These are phyloP conservation scores for Rhodotorula babjevae DNA, from an alignment of 768 basidiomycete genomes.

Conservation along the genomic window DNA sequence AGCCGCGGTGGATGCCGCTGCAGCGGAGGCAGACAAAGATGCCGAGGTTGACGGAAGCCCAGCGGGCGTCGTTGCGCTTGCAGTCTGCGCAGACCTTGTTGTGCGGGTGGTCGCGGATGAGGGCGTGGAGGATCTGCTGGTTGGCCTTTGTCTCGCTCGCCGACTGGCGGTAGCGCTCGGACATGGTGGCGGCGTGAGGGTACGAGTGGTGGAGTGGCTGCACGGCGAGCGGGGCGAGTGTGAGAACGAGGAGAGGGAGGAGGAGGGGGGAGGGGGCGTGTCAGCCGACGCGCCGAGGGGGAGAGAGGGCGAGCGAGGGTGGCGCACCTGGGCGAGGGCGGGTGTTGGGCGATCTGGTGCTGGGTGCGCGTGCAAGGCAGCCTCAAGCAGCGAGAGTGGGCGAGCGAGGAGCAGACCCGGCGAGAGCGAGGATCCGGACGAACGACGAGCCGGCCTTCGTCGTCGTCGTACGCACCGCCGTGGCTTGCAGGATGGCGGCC, in stretches of 20 bases:
- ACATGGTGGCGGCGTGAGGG: neutral
- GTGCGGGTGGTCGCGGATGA: conserved; percentile 72
- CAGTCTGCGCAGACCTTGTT: conserved; percentile 94
- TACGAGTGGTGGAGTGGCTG: neutral
- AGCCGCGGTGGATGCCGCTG: conserved; percentile 92
- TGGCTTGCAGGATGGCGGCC: no score
- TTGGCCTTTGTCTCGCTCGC: conserved; percentile 22
- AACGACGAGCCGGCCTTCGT: no score
- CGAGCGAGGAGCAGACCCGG: no score
- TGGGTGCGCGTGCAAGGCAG: no score
- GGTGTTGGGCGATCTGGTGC: no score
- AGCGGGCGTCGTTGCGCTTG: conserved; percentile 93
- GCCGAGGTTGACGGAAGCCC: conserved; percentile 98
- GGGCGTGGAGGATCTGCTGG: conserved; percentile 64
- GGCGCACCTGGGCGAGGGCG: no score
- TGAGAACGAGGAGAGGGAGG: no score
- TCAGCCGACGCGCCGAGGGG: neutral
- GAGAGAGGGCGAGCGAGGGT: no score
- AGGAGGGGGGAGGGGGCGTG: neutral
- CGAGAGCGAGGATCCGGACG: no score
- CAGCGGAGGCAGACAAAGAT: conserved; percentile 94
- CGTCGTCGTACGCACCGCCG: no score
- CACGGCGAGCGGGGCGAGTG: neutral
- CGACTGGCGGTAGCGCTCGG: conserved; percentile 27
- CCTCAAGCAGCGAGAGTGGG: no score